Conservation (phyloP, 306 rosid species). For the Medicago arabica region DNA sequence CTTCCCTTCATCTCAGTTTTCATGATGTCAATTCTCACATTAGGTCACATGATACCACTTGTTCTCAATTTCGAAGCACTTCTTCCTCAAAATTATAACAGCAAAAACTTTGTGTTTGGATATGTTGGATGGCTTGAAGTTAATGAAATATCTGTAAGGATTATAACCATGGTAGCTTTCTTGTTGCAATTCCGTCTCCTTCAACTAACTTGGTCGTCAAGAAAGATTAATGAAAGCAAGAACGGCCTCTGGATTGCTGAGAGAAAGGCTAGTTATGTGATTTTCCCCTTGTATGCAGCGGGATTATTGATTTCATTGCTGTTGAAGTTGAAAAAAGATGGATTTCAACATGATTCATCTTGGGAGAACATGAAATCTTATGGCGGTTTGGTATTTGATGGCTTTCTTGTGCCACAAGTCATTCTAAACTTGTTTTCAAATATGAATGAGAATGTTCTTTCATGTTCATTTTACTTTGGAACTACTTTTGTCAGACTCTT, state of each 20-base stretch:
- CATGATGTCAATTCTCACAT: constrained; percentile 59
- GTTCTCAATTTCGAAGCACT: constrained; percentile 68
- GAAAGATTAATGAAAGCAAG: constrained; percentile 41
- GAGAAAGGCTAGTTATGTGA: constrained; percentile 41
- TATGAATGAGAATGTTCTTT: constrained; percentile 47
- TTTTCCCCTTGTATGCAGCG: constrained; percentile 44
- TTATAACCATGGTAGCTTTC: constrained; percentile 58
- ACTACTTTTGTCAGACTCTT: constrained; percentile 59
- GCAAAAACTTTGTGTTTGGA: constrained; percentile 37
- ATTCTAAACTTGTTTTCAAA: constrained; percentile 54
- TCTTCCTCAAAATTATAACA: constrained; percentile 38
- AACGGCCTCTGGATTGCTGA: constrained; percentile 51
- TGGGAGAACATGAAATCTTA: constrained; percentile 53
- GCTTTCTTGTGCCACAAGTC: constrained; percentile 73
- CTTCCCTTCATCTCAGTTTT: constrained; percentile 61
- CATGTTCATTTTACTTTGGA: constrained; percentile 58
- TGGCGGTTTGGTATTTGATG: constrained; percentile 57
- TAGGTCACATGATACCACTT: constrained; percentile 60
- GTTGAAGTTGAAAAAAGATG: constrained; percentile 29
- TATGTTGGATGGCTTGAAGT: constrained; percentile 59
- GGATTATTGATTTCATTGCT: constrained; percentile 49
- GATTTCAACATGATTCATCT: constrained; percentile 21
- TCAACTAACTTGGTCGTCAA: constrained; percentile 58
- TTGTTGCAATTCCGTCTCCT: constrained; percentile 63
- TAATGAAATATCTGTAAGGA: constrained; percentile 55